Evolutionary conservation across 148 eudicot species (phyloP), one percentile per base, ranked within the genome.

Genomic region (Chenopodium berlandieri): DNA sequence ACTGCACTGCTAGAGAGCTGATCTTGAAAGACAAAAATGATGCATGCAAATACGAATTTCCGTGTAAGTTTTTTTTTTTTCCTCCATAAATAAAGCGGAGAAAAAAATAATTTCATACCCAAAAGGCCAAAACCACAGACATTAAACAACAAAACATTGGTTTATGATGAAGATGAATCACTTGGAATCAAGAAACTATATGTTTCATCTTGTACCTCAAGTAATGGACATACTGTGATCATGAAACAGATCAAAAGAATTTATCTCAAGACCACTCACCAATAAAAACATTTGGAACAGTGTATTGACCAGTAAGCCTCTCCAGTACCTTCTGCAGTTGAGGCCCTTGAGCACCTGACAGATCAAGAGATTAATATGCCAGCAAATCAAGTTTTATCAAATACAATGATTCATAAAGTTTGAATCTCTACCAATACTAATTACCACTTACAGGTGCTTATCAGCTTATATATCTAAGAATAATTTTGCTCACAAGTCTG

Each of bases 261-360:
- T 20, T 60, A 22, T n/a, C 30, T 70, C 22, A 63, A 52, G 78
- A 32, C 11, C 16, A 77, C 90, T 83, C 88, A 94, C 97, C 99
- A 79, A 95, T 86, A 84, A 92, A 95, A 69, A 95, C 97, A 87
- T 95, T 95, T 69, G 99, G 99, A 46, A 95, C 99, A 50, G 99
- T 95, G 83, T 86, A 86, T 75, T 95, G 99, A 64, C 95, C 97
- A 32, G 95, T 95, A 72, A 94, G 86, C 84, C 90, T 87, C 84
- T 93, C 94, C 65, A 95, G 86, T 48, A 90, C 92, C 88, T 91
- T 93, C 85, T 93, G 97, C 85, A 95, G 71, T 81, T 93, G 94
- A 47, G 93, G 92, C 67, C 99, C 99, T 87, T 94, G 94, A 68
- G 97, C 84, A 82, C 99, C 99, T 95, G 87, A 58, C 85, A 82